Evolutionary conservation across 352 stramenopile species (phyloP).

Genomic region (Phytophthora europaea): DNA sequence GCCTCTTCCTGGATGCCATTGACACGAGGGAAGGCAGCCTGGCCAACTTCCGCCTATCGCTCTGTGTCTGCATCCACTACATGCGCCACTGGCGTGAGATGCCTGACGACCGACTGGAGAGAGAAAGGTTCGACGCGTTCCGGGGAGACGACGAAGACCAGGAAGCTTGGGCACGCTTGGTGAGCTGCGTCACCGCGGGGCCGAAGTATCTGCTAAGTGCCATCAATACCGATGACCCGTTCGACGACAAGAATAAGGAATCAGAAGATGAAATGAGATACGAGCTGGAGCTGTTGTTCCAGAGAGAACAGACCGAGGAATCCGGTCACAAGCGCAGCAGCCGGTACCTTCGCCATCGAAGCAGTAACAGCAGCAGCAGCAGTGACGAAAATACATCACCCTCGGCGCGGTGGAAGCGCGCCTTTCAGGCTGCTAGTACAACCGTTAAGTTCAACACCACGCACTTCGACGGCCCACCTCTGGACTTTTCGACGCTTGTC

Average conservation of each 20-base stretch:
- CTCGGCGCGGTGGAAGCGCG: slow-evolving; percentile 78
- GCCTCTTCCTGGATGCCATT: slow-evolving; percentile 87
- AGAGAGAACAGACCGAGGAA: slow-evolving; percentile 57
- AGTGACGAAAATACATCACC: slow-evolving; percentile 32
- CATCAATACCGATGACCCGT: slow-evolving; percentile 74
- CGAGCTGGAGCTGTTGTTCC: slow-evolving; percentile 69
- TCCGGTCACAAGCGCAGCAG: slow-evolving; percentile 33
- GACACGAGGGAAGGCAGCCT: slow-evolving; percentile 86
- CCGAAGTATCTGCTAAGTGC: slow-evolving; percentile 50
- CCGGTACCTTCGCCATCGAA: slow-evolving; percentile 31
- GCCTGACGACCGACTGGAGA: slow-evolving; percentile 80
- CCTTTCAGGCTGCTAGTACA: slow-evolving; percentile 70
- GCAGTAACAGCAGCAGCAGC: slow-evolving; percentile 31
- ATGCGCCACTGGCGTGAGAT: slow-evolving; percentile 83
- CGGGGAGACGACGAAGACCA: slow-evolving; percentile 67
- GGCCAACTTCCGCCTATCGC: slow-evolving; percentile 85
- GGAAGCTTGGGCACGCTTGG: slow-evolving; percentile 66
- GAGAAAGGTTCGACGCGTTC: slow-evolving; percentile 56
- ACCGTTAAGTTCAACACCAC: slow-evolving; percentile 82
- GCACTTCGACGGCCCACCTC: slow-evolving; percentile 79
- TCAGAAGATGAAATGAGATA: slow-evolving; percentile 74
- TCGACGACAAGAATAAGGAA: slow-evolving; percentile 82
- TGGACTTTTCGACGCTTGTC: slow-evolving; percentile 89
- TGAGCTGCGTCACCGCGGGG: slow-evolving; percentile 48
- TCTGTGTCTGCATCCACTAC: slow-evolving; percentile 89